phyloP scores from a whole-genome alignment of 2,329 filamentous ascomycete species.

The Chrysoporthe puriensis region DNA sequence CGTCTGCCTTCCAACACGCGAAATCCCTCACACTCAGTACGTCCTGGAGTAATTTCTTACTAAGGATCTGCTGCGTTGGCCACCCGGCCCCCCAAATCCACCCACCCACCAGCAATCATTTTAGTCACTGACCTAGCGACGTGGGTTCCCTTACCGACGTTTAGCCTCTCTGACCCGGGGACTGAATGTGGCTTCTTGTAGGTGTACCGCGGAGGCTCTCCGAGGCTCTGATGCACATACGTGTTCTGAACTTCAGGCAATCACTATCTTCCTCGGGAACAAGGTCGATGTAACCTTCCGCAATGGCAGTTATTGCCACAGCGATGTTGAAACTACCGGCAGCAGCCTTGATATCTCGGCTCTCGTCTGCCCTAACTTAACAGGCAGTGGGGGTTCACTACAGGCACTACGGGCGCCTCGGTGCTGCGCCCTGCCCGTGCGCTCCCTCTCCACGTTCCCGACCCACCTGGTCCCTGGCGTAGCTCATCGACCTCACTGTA shows the following conservation, averaged over 20 bases:
- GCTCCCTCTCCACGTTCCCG: background rate
- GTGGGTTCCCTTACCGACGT: background rate
- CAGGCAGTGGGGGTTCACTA: slow-evolving; percentile 9
- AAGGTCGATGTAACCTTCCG: slow-evolving; percentile 25
- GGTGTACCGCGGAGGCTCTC: background rate
- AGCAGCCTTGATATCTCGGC: slow-evolving; percentile 15
- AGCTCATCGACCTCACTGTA: background rate
- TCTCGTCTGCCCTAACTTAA: background rate
- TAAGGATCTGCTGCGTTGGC: background rate
- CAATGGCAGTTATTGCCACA: background rate
- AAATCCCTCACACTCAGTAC: background rate
- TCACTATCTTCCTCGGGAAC: slow-evolving; percentile 10
- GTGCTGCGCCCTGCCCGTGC: background rate
- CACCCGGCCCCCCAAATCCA: background rate
- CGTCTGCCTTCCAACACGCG: background rate
- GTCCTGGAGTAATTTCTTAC: background rate
- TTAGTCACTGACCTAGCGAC: background rate
- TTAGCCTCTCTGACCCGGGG: slow-evolving; percentile 2
- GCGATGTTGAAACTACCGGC: slow-evolving; percentile 9
- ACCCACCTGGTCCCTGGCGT: background rate
- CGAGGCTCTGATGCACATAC: background rate
- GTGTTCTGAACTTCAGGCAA: background rate
- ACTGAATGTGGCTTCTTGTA: background rate
- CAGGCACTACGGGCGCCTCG: background rate
- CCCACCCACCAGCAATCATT: background rate